A percentile compares a stretch with the other conserved stretches of the same genome.
These are phyloP conservation scores for Rhexocercosporidium sp. DNA, from an alignment of 2,329 filamentous ascomycete species.

Conservation along the genomic window DNA sequence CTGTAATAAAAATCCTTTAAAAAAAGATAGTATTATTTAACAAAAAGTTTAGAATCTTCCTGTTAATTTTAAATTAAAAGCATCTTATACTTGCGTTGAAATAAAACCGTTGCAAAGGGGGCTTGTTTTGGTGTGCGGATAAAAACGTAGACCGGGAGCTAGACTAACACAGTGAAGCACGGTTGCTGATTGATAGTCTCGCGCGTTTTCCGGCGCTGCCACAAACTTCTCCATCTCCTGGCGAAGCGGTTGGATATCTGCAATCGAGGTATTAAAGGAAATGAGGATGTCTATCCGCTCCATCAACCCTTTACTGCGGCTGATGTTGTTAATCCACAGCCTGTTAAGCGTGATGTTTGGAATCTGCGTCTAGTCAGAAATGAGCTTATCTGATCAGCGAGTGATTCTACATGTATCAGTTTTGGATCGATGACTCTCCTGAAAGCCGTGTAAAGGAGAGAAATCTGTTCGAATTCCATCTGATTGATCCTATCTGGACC, in stretches of 20 bases:
- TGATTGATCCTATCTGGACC: slow-evolving; percentile 19
- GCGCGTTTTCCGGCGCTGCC: slow-evolving; percentile 68
- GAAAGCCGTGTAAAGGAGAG: slow-evolving; percentile 74
- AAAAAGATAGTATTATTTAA: too few species aligned
- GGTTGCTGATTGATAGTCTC: slow-evolving; percentile 86
- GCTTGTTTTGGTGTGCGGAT: too few species aligned
- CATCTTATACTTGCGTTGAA: too few species aligned
- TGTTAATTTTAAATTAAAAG: too few species aligned
- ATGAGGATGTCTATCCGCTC: slow-evolving; percentile 72
- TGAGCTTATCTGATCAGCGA: neutral
- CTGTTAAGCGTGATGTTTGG: slow-evolving; percentile 89
- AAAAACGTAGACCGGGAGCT: too few species aligned
- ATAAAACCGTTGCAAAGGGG: too few species aligned
- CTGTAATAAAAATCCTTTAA: too few species aligned
- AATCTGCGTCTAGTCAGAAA: slow-evolving; percentile 54
- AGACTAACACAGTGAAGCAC: slow-evolving; percentile 78
- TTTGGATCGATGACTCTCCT: slow-evolving; percentile 13
- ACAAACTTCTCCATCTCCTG: slow-evolving; percentile 84
- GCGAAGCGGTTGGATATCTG: slow-evolving; percentile 83
- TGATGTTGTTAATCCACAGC: slow-evolving; percentile 88
- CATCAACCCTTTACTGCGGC: slow-evolving; percentile 90
- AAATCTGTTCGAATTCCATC: slow-evolving; percentile 58
- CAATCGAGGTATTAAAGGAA: slow-evolving; percentile 81
- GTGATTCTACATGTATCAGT: neutral
- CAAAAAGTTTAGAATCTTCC: too few species aligned